phyloP scores from a whole-genome alignment of 805 yeast species.

The Candida insectalens region DNA sequence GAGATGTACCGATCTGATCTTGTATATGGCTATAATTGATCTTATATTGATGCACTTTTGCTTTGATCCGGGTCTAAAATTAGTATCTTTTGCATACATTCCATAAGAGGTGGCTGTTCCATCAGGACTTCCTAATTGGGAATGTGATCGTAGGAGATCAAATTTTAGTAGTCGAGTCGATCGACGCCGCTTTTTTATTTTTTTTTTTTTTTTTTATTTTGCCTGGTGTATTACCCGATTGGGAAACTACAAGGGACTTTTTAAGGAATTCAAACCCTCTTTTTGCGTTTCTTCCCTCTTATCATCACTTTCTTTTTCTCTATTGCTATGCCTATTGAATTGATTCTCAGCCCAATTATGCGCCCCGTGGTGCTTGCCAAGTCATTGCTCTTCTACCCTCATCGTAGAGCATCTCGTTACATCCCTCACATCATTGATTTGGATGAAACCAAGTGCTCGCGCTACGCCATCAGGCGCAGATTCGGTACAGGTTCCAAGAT shows the following conservation, averaged over 20 bases:
- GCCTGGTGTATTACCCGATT: no score
- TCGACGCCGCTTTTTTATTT: no score
- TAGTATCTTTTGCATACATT: no score
- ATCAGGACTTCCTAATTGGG: no score
- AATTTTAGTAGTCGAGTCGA: no score
- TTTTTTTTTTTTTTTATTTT: no score
- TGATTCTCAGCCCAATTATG: slow-evolving; percentile 48
- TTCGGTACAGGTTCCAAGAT: slow-evolving; percentile 55
- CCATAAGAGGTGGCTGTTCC: no score
- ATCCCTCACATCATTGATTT: slow-evolving; percentile 43
- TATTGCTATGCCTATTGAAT: slow-evolving; percentile 47
- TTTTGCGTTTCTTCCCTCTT: background rate
- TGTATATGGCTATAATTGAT: no score
- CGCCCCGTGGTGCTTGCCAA: slow-evolving; percentile 49
- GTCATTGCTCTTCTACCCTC: slow-evolving; percentile 43
- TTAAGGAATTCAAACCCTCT: background rate
- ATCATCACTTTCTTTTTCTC: background rate
- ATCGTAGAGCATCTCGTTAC: slow-evolving; percentile 46
- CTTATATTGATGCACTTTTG: no score
- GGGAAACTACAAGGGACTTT: background rate
- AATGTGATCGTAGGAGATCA: no score
- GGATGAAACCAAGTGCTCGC: slow-evolving; percentile 24
- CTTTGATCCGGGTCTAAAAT: no score
- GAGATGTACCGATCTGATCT: no score
- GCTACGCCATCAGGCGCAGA: slow-evolving; percentile 41